Base-by-base conservation (phyloP, 768 basidiomycete genomes). In the Psilocybe cubensis region DNA sequence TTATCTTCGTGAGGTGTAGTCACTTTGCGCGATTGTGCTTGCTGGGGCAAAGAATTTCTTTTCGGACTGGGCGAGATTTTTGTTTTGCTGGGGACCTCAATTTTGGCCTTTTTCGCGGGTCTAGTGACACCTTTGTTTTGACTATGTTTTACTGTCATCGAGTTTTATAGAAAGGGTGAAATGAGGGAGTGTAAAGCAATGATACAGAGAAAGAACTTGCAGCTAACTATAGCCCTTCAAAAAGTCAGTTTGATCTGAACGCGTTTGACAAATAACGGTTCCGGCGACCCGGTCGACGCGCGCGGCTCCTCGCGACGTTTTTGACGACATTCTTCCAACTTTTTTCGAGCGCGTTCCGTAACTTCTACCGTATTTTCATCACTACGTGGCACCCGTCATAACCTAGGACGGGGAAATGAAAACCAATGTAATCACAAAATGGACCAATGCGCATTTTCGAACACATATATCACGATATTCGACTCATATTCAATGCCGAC, bases 61-160 rank as follows among this genome's bases (percentile, higher is more conserved):
- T 66, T 60, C n/a, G n/a, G n/a, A n/a, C n/a, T n/a, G 29, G 56
- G 28, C 1, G 59, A 40, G n/a, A 62, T 54, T 28, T 71, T 66
- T 48, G 54, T 51, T 27, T 63, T 56, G 35, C 42, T 44, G 28
- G 65, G 49, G n/a, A 51, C 56, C 27, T 60, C 61, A 5, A 64
- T 42, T 18, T 65, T 64, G 11, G 69, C 61, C 51, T 70, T 76
- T 62, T 76, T 76, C 2, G 56, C 54, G 9, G 62, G 64, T 42
- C 68, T 63, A 54, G 63, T 67, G 24, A 24, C 35, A 40, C 44
- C 50, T 17, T 9, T 55, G 11, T 7, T 45, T 43, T 47, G 38
- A 6, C 46, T 44, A 3, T 49, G 56, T 25, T 63, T 66, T 2
- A 58, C 59, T 49, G 66, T 28, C 46, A 62, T 59, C 23, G 47